These are phyloP conservation scores for Pelargonium fulgidum DNA, from an alignment of 441 rosid genomes.

Conservation along the genomic window DNA sequence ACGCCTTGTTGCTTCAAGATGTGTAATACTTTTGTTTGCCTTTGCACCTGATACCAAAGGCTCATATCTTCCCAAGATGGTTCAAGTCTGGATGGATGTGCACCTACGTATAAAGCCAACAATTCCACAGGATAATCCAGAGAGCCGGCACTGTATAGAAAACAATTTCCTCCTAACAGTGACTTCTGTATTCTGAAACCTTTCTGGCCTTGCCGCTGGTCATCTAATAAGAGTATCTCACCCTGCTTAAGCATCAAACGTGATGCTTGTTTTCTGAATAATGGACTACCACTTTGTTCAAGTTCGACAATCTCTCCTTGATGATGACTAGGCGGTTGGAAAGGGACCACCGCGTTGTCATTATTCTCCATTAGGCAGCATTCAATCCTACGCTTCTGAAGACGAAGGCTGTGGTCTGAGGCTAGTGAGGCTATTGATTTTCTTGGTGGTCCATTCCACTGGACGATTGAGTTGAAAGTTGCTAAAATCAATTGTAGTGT, in stretches of 20 bases:
- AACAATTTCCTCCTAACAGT: conserved; percentile 35
- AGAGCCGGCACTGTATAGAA: conserved; percentile 36
- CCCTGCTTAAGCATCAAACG: conserved; percentile 36
- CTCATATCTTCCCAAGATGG: conserved; percentile 68
- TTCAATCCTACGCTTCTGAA: conserved; percentile 48
- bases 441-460: conserved; percentile 46
- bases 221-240: conserved; percentile 43
- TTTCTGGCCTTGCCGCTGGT: conserved; percentile 38
- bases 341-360: conserved; percentile 31
- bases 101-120: conserved; percentile 45
- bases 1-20: conserved; percentile 44
- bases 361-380: conserved; percentile 25
- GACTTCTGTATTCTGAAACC: conserved; percentile 48
- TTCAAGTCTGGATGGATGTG: conserved; percentile 57
- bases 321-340: conserved; percentile 26
- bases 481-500: conserved; percentile 51
- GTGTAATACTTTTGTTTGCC: conserved; percentile 59
- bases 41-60: conserved; percentile 63
- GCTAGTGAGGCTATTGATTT: conserved; percentile 49
- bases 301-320: conserved; percentile 47
- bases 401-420: conserved; percentile 44
- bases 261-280: conserved; percentile 27
- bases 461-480: conserved; percentile 49
- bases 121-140: conserved; percentile 32
- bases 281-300: conserved; percentile 26